A percentile compares a stretch with the other conserved stretches of the same genome.
phyloP scores from a whole-genome alignment of 305 asterid genomes.

The Rubia occidens region DNA sequence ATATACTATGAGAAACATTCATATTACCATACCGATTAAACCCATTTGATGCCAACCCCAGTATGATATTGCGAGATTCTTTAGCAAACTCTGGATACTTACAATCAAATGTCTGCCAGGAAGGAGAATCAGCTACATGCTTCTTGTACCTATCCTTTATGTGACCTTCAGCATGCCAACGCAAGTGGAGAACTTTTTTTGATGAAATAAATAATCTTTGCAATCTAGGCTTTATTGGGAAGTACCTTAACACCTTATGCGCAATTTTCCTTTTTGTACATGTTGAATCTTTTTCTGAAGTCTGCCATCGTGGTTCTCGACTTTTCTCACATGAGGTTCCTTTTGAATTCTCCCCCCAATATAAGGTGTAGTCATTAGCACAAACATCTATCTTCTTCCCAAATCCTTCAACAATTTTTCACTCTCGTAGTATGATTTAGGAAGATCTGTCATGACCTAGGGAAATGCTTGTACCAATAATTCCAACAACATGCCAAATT shows the following conservation, averaged over 20 bases:
- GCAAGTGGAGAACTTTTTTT: neutral
- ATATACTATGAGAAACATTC: conserved; percentile 12
- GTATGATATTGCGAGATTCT: conserved; percentile 15
- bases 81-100: neutral
- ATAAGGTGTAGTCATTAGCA: conserved; percentile 4
- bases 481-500: neutral
- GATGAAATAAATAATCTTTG: conserved; percentile 18
- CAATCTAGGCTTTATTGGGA: conserved; percentile 18
- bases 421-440: neutral
- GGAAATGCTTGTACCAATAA: neutral
- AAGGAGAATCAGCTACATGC: neutral
- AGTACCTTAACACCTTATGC: neutral
- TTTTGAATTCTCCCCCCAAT: neutral
- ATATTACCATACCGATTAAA: conserved; percentile 19
- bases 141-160: neutral
- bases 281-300: conserved; percentile 1
- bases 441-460: neutral
- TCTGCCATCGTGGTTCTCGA: neutral
- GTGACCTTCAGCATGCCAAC: conserved; percentile 8
- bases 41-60: conserved; percentile 17
- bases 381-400: conserved; percentile 12
- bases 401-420: conserved; percentile 1
- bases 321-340: neutral
- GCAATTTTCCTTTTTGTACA: neutral
- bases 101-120: conserved; percentile 14